phyloP scores from a whole-genome alignment of 179 eudicot genomes.

The Beta macrorhiza region DNA sequence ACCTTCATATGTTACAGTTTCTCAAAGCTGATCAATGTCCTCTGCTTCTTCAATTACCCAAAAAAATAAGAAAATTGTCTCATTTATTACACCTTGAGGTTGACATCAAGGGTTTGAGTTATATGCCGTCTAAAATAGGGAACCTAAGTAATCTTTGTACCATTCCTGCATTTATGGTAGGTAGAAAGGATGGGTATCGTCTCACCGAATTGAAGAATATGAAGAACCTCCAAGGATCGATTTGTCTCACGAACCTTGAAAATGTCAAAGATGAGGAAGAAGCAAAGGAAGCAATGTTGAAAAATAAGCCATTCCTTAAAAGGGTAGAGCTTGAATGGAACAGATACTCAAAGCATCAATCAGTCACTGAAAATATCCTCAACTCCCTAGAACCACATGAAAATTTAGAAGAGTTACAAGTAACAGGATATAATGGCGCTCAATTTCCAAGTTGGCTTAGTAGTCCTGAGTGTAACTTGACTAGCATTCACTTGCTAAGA shows the following conservation, averaged over 20 bases:
- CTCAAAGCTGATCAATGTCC: slow-evolving; percentile 26
- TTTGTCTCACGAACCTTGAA: slow-evolving; percentile 24
- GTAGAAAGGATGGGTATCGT: slow-evolving; percentile 13
- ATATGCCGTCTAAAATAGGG: slow-evolving; percentile 34
- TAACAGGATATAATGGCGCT: slow-evolving; percentile 18
- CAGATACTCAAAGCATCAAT: background rate
- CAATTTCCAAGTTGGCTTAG: slow-evolving; percentile 27
- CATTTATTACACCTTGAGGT: slow-evolving; percentile 31
- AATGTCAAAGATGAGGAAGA: slow-evolving; percentile 18
- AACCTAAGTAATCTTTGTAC: slow-evolving; percentile 31
- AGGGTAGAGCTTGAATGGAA: slow-evolving; percentile 30
- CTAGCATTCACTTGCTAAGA: slow-evolving; percentile 18
- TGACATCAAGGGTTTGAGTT: slow-evolving; percentile 19
- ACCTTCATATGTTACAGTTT: slow-evolving; percentile 24
- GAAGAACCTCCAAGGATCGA: slow-evolving; percentile 25
- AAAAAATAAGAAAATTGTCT: slow-evolving; percentile 19
- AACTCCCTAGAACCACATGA: slow-evolving; percentile 21
- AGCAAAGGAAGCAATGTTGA: slow-evolving; percentile 20
- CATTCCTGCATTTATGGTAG: slow-evolving; percentile 29
- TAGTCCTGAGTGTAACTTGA: slow-evolving; percentile 16
- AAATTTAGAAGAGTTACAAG: slow-evolving; percentile 25
- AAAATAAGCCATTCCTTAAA: slow-evolving; percentile 16
- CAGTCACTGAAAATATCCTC: slow-evolving; percentile 7
- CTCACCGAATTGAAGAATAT: slow-evolving; percentile 25
- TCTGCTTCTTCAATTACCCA: slow-evolving; percentile 29